These are phyloP conservation scores for Hemileccinum rubropunctum DNA, from an alignment of 768 basidiomycete genomes.

Conservation along the genomic window DNA sequence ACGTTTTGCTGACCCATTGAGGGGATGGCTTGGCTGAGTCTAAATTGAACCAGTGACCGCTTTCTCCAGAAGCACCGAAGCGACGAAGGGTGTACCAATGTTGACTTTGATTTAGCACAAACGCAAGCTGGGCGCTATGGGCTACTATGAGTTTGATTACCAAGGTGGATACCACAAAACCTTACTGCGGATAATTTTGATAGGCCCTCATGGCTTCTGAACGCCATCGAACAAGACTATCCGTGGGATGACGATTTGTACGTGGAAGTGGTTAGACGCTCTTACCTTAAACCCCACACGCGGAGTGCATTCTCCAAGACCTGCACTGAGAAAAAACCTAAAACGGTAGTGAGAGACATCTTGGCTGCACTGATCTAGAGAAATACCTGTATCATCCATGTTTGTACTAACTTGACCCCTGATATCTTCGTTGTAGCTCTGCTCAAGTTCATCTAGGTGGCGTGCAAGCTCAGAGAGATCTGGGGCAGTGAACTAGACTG, in stretches of 20 bases:
- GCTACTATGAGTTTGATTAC: conserved; percentile 7
- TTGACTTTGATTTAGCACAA: conserved; percentile 80
- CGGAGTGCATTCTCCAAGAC: conserved; percentile 82
- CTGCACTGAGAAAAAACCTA: conserved; percentile 91
- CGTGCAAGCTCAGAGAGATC: conserved; percentile 75
- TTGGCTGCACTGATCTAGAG: neutral
- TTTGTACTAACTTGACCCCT: conserved; percentile 56
- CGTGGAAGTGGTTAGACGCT: conserved; percentile 3
- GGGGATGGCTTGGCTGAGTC: conserved; percentile 71
- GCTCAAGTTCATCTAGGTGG: conserved; percentile 66
- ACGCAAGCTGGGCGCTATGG: conserved; percentile 74
- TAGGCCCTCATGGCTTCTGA: conserved; percentile 76
- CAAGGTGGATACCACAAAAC: conserved; percentile 4
- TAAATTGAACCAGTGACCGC: conserved; percentile 85
- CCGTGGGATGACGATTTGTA: conserved; percentile 3
- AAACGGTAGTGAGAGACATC: neutral
- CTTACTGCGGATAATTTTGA: conserved; percentile 76
- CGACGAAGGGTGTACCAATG: conserved; percentile 90
- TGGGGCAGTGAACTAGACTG: conserved; percentile 65
- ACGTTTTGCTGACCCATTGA: conserved; percentile 81
- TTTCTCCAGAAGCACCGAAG: conserved; percentile 55
- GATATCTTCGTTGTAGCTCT: conserved; percentile 50
- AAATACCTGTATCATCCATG: conserved; percentile 86
- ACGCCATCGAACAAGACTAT: conserved; percentile 76
- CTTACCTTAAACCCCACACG: conserved; percentile 80